A percentile compares a stretch with the other conserved stretches of the same genome.
Evolutionary conservation across 148 eudicot species (phyloP).

Genomic region (Fagopyrum esculentum): DNA sequence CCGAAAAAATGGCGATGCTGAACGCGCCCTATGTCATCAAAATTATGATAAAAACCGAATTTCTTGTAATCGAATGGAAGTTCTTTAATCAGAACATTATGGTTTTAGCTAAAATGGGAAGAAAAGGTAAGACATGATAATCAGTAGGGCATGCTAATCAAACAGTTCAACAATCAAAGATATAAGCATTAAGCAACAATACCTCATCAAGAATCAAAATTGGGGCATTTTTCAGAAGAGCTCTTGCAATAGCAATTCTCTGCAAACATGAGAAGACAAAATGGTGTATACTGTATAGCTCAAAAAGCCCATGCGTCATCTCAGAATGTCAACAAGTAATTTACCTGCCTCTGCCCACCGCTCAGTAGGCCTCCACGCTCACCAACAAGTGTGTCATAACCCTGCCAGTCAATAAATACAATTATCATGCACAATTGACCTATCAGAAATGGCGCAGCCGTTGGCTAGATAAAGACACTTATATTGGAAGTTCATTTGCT

Average conservation of each 20-base stretch:
- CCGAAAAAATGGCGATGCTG: no score
- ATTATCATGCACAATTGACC: conserved; percentile 9
- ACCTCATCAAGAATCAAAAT: conserved; percentile 96
- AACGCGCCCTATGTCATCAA: not conserved
- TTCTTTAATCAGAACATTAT: not conserved
- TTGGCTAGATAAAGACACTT: not conserved
- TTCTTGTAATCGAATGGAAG: not conserved
- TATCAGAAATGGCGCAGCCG: not conserved
- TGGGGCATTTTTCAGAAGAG: conserved; percentile 91
- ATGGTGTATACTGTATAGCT: not conserved
- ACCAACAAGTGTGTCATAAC: conserved; percentile 96
- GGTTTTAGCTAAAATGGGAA: not conserved
- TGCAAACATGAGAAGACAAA: conserved; percentile 27
- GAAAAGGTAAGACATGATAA: not conserved
- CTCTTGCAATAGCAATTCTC: conserved; percentile 96
- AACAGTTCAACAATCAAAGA: not conserved
- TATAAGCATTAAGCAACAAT: conserved; percentile 10
- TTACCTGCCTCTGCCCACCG: conserved; percentile 98
- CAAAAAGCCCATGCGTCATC: not conserved
- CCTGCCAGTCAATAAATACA: conserved; percentile 36
- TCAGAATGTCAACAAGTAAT: not conserved
- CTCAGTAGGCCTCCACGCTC: conserved; percentile 95
- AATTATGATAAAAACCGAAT: not conserved
- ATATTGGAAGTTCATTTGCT: not conserved
- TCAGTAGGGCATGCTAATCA: not conserved